A percentile compares a stretch with the other conserved stretches of the same genome.
phyloP scores from a whole-genome alignment of 805 yeast species.

The Candida manassasensis region DNA sequence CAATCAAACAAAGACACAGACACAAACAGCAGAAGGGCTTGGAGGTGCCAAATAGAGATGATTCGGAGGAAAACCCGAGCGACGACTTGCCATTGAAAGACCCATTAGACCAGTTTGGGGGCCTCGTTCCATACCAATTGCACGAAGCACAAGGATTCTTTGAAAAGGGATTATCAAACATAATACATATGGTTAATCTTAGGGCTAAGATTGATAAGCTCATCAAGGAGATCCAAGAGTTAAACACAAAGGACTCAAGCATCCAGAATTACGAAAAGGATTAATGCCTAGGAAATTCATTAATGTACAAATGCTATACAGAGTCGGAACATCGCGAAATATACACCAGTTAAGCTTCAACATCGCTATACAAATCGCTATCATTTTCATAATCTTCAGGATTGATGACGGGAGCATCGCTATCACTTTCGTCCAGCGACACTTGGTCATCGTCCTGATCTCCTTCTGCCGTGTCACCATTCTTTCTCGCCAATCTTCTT shows the following conservation, averaged over 20 bases:
- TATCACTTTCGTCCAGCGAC: conserved; percentile 16
- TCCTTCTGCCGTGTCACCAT: conserved; percentile 20
- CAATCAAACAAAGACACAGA: no score
- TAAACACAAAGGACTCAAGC: conserved; percentile 1
- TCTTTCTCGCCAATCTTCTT: conserved; percentile 55
- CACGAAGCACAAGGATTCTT: conserved; percentile 37
- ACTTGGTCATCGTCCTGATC: conserved; percentile 20
- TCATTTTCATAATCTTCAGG: conserved; percentile 47
- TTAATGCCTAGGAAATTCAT: not conserved
- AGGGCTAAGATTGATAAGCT: conserved; percentile 16
- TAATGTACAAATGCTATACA: conserved; percentile 3
- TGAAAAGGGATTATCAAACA: conserved; percentile 21
- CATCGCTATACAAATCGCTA: conserved; percentile 43
- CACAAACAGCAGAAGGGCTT: no score
- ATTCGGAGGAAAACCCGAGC: no score
- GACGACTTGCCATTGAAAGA: no score
- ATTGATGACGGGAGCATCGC: conserved; percentile 33
- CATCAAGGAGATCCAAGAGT: conserved; percentile 13
- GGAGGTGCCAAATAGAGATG: no score
- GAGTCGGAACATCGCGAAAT: not conserved
- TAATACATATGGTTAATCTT: conserved; percentile 19
- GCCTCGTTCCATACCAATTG: conserved; percentile 40
- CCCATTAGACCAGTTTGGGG: conserved; percentile 46
- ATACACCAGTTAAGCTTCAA: conserved; percentile 14
- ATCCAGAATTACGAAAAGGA: not conserved